Conservation (phyloP, 2,329 filamentous ascomycete species). For the Coleophoma crateriformis region DNA sequence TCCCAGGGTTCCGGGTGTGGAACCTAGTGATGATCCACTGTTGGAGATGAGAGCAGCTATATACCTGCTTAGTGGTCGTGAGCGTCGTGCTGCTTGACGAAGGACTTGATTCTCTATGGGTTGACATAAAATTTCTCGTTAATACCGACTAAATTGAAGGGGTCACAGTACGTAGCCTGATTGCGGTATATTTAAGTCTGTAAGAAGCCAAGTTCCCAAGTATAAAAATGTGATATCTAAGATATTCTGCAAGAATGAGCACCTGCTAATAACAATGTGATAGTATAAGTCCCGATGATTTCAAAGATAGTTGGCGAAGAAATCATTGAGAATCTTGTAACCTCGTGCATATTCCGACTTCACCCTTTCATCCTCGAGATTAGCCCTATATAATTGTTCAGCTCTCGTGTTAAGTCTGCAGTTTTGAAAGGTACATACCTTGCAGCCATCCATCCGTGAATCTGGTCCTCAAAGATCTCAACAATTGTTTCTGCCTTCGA, state of each 20-base stretch:
- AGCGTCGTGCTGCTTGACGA: constrained; percentile 39
- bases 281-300: too few relatives aligned
- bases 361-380: constrained; percentile 38
- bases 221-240: too few relatives aligned
- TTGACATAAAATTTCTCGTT: too few relatives aligned
- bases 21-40: constrained; percentile 47
- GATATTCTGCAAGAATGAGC: too few relatives aligned
- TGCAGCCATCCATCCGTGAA: constrained; percentile 55
- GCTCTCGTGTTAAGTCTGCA: too few relatives aligned
- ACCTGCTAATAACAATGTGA: too few relatives aligned
- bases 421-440: constrained; percentile 1
- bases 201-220: too few relatives aligned
- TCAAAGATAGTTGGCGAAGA: constrained; percentile 34
- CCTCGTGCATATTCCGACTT: constrained; percentile 42
- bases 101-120: not conserved
- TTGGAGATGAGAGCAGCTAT: constrained; percentile 48
- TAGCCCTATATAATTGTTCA: constrained; percentile 22
- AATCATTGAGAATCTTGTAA: constrained; percentile 38
- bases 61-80: constrained; percentile 48
- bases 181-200: too few relatives aligned
- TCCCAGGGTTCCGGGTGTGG: constrained; percentile 46
- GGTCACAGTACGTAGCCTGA: too few relatives aligned
- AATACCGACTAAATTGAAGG: too few relatives aligned
- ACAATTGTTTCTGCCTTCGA: constrained; percentile 37
- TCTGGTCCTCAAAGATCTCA: constrained; percentile 41